Base-by-base conservation (phyloP, 352 stramenopile genomes). In the Elongisporangium undulatum region DNA sequence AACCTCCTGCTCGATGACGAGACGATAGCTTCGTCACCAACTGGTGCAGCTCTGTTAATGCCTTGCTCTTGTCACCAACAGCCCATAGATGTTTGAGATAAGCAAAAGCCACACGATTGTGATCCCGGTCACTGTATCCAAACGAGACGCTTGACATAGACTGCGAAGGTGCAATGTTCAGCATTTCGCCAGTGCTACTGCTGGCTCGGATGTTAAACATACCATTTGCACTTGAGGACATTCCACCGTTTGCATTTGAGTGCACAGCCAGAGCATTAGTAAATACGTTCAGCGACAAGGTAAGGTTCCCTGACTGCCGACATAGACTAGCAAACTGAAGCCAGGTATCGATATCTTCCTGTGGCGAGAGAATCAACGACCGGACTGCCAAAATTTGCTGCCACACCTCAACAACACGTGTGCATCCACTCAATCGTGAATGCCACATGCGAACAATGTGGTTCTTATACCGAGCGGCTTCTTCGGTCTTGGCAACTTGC, bases 61-160 rank as follows among this genome's bases (percentile, higher is more conserved):
- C 94, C 72, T 97, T 89, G 48, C 87, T 71, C 64, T 91, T 91
- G 22, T 97, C 72, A 49, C 80, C 91, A 24, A 92, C 90, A 21
- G 87, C 80, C 95, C 95, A 99, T 6, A 97, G 67, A 58, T 98
- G 95, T 69, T 98, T 98, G 24, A 98, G 67, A 70, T 96, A 98
- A 34, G 95, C 96, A 71, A 98, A 98, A 38, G 94, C 77, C 12
- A 94, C 96, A 15, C 97, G 82, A 20, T 92, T 86, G 52, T 97
- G 91, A 59, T 98, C 92, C 24, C 97, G 94, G 48, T 93, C 82
- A 2, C 79, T 81, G 57, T 90, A 92, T 0, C 79, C 83, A 22
- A 90, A 83, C 1, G 72, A 64, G 10, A 64, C 60, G n/a, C 56
- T 63, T 24, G 92, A 60, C 55, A 90, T 62, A 23, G 93, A 75